Conservation (phyloP, 371 early-diverging fungal species). For the Vairimorpha apis region DNA sequence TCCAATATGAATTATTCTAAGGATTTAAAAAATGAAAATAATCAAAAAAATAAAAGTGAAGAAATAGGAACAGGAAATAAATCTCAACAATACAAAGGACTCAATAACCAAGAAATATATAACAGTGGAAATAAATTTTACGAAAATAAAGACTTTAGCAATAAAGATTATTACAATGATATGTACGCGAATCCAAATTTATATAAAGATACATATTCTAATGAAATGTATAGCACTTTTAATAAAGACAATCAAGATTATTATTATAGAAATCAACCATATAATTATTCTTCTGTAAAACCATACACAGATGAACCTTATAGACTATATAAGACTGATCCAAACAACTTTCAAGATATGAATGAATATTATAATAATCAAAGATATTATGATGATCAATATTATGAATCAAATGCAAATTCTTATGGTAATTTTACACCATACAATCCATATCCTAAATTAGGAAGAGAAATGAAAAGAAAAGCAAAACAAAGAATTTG, state of each 20-base stretch:
- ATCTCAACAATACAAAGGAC: too few relatives aligned
- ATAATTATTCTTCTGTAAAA: background rate
- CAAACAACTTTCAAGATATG: conserved; percentile 3
- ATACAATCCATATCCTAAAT: conserved; percentile 16
- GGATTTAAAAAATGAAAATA: too few relatives aligned
- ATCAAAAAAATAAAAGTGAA: too few relatives aligned
- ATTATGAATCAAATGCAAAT: background rate
- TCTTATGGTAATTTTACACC: background rate
- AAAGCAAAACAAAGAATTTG: conserved; percentile 65
- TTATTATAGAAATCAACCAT: background rate
- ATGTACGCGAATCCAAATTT: too few relatives aligned
- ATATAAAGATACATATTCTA: too few relatives aligned
- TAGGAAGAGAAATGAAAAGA: conserved; percentile 37
- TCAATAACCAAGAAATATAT: too few relatives aligned
- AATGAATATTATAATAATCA: background rate
- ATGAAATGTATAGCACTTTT: background rate
- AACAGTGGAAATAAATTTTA: too few relatives aligned
- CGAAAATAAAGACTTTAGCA: too few relatives aligned
- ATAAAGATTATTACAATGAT: too few relatives aligned
- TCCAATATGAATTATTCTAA: too few relatives aligned
- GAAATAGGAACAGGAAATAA: too few relatives aligned
- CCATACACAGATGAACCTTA: background rate
- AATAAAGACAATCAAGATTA: background rate
- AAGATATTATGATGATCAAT: background rate
- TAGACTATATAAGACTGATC: background rate